Conservation (phyloP, 306 rosid genomes). For the Geum urbanum region DNA sequence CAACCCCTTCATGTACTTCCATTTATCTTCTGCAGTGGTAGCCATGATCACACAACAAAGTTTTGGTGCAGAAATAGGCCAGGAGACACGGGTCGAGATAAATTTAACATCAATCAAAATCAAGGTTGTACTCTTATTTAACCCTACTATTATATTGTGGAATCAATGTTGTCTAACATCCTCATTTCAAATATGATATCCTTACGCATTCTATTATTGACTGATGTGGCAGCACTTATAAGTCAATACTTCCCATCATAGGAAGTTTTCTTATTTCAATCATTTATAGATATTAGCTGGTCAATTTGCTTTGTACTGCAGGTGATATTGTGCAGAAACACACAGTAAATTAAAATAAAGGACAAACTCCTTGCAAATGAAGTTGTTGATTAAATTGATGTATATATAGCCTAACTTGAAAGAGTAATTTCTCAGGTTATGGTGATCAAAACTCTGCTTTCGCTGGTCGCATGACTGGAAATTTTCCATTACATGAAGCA, state of each 20-base stretch:
- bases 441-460: slow-evolving; percentile 67
- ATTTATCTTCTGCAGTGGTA: slow-evolving; percentile 69
- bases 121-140: slow-evolving; percentile 44
- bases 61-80: slow-evolving; percentile 99
- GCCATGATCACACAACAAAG: slow-evolving; percentile 96
- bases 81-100: slow-evolving; percentile 85
- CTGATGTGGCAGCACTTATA: neutral
- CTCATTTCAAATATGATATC: neutral
- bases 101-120: slow-evolving; percentile 54
- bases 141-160: neutral
- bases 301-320: neutral
- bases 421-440: slow-evolving; percentile 53
- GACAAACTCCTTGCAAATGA: neutral
- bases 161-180: neutral
- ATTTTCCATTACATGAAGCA: slow-evolving; percentile 64
- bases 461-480: slow-evolving; percentile 63
- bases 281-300: neutral
- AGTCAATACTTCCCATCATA: neutral
- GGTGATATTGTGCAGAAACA: neutral
- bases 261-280: neutral
- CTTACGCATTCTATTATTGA: neutral
- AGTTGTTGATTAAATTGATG: slow-evolving; percentile 5
- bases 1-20: slow-evolving; percentile 14
- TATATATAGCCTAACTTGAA: neutral
- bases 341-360: neutral